Base-by-base conservation (phyloP, 2,329 filamentous ascomycete species). In the Colletotrichum australisinense region DNA sequence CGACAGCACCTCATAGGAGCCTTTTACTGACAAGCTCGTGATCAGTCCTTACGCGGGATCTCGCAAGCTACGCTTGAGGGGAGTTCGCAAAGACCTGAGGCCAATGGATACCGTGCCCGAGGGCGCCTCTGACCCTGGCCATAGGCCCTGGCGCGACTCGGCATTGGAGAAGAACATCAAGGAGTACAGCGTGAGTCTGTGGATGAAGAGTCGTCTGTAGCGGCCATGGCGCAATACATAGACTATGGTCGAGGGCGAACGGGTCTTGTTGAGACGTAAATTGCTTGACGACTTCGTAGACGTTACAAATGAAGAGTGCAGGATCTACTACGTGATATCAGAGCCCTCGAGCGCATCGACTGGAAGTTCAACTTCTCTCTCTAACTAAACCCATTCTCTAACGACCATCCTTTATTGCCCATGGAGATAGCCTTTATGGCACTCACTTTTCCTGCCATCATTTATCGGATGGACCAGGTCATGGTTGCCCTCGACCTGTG, bases 151-250 rank as follows among this genome's bases (percentile, higher is more conserved):
- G 81, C 78, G 80, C 72, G 75, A 80, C 66, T 30, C 55, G 30
- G 56, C 53, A 14, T 71, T 78, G 1, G 83, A 85, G 11, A 83
- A 87, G 24, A 93, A 89, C 67, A 97, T 98, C 75, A 88, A 96
- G 75, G 92, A 95, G 76, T 98, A 97, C 82, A 95, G 93, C 65
- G 89, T 93, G 77, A 97, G 94, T 79, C 85, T 95, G 22, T 96
- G 90, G 83, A 86, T 87, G 5, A 93, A 91, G 26, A 76, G 77
- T 83, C 91, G 73, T 86, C 90, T 67, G 76, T 83, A 22, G 85
- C 84, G 46, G 80, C 88, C 67, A 0, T 93, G 93, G 84, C 85
- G 90, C 42, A 86, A 89, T 46, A 84, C 93, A 22, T 94, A 98
- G 77, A 94, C 95, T 1, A 97, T 99, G 0, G 83, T 97, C 5